Evolutionary conservation across 2,329 filamentous ascomycete genomes (phyloP), one percentile per base, ranked within the genome.

Genomic region (Hortaea sp.): DNA sequence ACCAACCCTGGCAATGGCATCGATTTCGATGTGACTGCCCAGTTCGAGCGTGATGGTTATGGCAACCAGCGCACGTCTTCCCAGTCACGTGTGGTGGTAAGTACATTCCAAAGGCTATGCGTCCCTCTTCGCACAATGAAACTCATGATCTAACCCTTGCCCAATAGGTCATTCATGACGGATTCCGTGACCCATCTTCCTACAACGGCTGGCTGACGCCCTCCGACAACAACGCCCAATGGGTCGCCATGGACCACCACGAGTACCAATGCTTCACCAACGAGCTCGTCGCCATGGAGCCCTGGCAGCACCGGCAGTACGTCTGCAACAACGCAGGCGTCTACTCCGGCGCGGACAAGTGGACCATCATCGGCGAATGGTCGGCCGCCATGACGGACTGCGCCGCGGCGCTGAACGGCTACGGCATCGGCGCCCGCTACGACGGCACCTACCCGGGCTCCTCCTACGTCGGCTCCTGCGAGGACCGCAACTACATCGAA

Each of bases 311-410:
- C 53, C 65, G 76, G 34, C 64, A 73, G 47, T 64, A 66, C 29
- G 78, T 76, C 43, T 85, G 81, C 65, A 69, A 68, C 44, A 73
- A 75, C 53, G 71, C 70, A 2, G 59, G 62, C 2, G 58, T 63
- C 6, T 78, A 78, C 48, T 61, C 64, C 5, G 67, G 70, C 30
- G 68, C 70, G 5, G 79, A 84, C 61, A 84, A 84, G 62, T 81
- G 77, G 72, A 74, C 76, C n/a, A 68, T 84, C 45, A 74, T 82
- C 5, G 82, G 82, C 38, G 82, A 85, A 61, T 85, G 81, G 81
- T 78, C 76, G 1, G 81, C 73, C 20, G 81, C 80, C 10, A 75
- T 83, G 71, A 84, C 81, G 2, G 76, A 79, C 57, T 77, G 75
- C 54, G 73, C 75, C 7, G 62, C 62, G 30, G 68, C 66, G 38